A percentile compares a stretch with the other conserved stretches of the same genome.
Evolutionary conservation across 225 moss, liverwort and hornwort species (phyloP).

Genomic region (Neckera pumila): DNA sequence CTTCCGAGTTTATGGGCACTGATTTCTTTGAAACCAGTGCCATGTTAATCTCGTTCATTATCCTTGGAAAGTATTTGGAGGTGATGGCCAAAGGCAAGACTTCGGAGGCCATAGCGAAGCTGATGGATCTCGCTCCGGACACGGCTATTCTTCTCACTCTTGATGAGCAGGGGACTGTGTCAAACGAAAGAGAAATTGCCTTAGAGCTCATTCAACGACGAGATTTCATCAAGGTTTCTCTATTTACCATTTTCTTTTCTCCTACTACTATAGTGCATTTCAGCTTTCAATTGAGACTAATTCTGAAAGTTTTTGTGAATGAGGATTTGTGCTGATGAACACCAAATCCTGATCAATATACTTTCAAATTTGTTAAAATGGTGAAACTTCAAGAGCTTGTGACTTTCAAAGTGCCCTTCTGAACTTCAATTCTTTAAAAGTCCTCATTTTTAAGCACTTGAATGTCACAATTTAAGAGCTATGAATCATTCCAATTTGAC

Average conservation of each 20-base stretch:
- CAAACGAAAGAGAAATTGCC: conserved; percentile 57
- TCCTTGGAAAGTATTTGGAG: conserved; percentile 90
- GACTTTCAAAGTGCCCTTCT: background rate
- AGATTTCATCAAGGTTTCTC: conserved; percentile 73
- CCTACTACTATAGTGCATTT: background rate
- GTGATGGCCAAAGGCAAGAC: conserved; percentile 92
- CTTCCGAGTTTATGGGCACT: conserved; percentile 57
- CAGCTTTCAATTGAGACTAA: background rate
- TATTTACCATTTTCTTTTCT: background rate
- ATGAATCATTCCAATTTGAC: background rate
- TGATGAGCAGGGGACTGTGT: conserved; percentile 32
- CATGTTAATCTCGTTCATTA: conserved; percentile 88
- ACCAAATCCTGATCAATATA: background rate
- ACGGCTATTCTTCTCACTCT: conserved; percentile 55
- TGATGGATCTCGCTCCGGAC: conserved; percentile 85
- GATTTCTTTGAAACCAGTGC: conserved; percentile 99
- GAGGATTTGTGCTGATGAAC: background rate
- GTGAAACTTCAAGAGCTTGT: background rate
- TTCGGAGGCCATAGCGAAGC: conserved; percentile 87
- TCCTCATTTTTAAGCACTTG: background rate
- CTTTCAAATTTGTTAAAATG: background rate
- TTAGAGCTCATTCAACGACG: conserved; percentile 86
- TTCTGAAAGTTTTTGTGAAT: background rate
- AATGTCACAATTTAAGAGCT: background rate
- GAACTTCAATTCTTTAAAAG: too few relatives aligned